Evolutionary conservation across 2,329 filamentous ascomycete genomes (phyloP).

Genomic region (Sporothrix mexicana): DNA sequence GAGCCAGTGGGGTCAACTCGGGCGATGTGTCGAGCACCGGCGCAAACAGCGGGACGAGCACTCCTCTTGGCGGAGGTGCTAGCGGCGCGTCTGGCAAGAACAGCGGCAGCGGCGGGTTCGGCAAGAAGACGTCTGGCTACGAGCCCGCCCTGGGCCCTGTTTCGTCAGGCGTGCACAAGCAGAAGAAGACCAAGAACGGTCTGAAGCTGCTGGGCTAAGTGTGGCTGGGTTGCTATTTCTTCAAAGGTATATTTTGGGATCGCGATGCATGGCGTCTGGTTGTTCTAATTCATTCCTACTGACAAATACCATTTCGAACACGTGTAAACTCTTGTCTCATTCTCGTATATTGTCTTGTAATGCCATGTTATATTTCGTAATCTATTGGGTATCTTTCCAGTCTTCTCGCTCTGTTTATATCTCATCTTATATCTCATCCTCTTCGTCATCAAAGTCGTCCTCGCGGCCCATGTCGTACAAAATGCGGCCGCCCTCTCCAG

Average conservation of each 20-base stretch:
- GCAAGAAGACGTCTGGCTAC: slow-evolving; percentile 44
- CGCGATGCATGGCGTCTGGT: neutral
- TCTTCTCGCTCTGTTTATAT: neutral
- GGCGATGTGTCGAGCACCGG: slow-evolving; percentile 38
- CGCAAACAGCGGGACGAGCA: slow-evolving; percentile 43
- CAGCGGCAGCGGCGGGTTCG: slow-evolving; percentile 44
- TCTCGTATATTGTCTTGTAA: neutral
- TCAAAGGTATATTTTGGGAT: neutral
- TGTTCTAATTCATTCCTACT: neutral
- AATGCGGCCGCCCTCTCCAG: slow-evolving; percentile 88
- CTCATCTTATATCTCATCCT: slow-evolving; percentile 71
- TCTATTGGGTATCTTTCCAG: neutral
- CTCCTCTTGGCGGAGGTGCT: slow-evolving; percentile 39
- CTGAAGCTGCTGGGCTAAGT: slow-evolving; percentile 62
- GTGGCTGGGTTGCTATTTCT: too few relatives aligned
- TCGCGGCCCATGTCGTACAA: slow-evolving; percentile 96
- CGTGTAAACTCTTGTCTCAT: neutral
- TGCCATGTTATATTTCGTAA: neutral
- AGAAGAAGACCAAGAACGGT: slow-evolving; percentile 71
- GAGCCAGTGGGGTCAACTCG: slow-evolving; percentile 39
- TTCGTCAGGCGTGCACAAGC: slow-evolving; percentile 63
- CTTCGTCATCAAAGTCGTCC: slow-evolving; percentile 75
- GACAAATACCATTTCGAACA: neutral
- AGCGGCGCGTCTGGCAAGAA: slow-evolving; percentile 42
- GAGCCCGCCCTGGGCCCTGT: slow-evolving; percentile 59